Base-by-base conservation (phyloP, 139 green algal species). In the Coelastrella sp. region DNA sequence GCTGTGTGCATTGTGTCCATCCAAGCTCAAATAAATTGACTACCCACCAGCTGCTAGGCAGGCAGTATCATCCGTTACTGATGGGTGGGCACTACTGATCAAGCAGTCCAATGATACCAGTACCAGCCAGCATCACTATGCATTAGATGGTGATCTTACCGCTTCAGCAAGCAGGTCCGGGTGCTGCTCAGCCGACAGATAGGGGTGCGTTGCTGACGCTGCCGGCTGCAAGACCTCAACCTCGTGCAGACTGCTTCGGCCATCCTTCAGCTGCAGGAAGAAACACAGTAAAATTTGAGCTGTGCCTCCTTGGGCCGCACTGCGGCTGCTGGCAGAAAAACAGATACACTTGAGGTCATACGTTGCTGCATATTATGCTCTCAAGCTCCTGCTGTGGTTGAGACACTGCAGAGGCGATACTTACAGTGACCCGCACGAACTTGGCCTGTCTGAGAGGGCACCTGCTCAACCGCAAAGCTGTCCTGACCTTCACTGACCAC, bases 381-480 rank as follows among this genome's bases (percentile, higher is more conserved):
- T n/a, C n/a, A n/a, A n/a, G n/a, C 32, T 47, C 32, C 32, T 47
- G 32, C 32, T 47, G 32, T 47, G 32, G 32, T 47, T 47, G 32
- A 47, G 32, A 47, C 32, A 47, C 32, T 47, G 32, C 32, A 47
- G 32, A 47, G 32, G 64, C 64, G 16, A 3, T 20, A 65, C 90
- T 60, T 64, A 94, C 92, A 78, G 65, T 84, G 22, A 92, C 59
- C 22, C 89, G 89, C 16, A 94, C 92, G 20, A 86, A 92, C 59
- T 89, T 78, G 0, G 92, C 92, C 5, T 91, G 60, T 16, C 68
- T 56, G 16, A 94, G 83, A 2, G 66, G 20, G 59, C 92, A 94
- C 1, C 86, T 71, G 23, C 76, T 75, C 13, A 94, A 73, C 57
- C 82, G 68, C 60, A 94, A 71, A 5, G 73, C 23, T 20, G 84